phyloP scores from a whole-genome alignment of 2,329 filamentous ascomycete species.

The Fusarium dlaminii region DNA sequence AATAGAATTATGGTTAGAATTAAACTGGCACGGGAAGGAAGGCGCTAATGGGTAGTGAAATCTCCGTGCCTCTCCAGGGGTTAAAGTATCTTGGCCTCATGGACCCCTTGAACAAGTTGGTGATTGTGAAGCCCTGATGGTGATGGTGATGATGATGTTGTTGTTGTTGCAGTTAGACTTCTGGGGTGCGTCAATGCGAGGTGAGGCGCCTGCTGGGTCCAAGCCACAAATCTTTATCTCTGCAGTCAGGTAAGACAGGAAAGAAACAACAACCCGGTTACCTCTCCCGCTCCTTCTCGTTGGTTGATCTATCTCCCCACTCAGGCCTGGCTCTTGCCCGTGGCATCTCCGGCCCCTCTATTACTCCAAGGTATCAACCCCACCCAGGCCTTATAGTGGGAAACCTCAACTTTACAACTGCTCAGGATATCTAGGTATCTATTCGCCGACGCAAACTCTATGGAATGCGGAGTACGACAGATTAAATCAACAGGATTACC shows the following conservation, averaged over 20 bases:
- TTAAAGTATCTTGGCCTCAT: background rate
- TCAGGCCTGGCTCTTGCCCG: constrained; percentile 6
- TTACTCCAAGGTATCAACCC: background rate
- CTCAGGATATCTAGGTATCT: background rate
- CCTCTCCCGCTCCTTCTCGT: background rate
- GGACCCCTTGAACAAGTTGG: background rate
- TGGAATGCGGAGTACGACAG: background rate
- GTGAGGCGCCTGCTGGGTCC: background rate
- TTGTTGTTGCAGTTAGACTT: constrained; percentile 14
- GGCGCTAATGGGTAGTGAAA: background rate
- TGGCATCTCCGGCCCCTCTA: constrained; percentile 16
- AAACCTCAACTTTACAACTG: constrained; percentile 2
- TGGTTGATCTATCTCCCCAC: background rate
- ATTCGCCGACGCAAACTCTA: background rate
- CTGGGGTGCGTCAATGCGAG: constrained; percentile 5
- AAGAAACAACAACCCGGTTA: background rate
- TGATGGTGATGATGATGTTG: background rate
- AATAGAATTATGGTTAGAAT: background rate
- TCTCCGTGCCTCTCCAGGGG: background rate
- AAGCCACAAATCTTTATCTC: constrained; percentile 29
- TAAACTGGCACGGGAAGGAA: background rate
- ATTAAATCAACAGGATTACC: background rate
- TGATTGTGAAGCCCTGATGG: background rate
- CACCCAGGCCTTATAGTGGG: background rate
- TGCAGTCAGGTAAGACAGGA: background rate